Evolutionary conservation across 371 early-diverging fungal species (phyloP).

Genomic region (Mortierella sp.): DNA sequence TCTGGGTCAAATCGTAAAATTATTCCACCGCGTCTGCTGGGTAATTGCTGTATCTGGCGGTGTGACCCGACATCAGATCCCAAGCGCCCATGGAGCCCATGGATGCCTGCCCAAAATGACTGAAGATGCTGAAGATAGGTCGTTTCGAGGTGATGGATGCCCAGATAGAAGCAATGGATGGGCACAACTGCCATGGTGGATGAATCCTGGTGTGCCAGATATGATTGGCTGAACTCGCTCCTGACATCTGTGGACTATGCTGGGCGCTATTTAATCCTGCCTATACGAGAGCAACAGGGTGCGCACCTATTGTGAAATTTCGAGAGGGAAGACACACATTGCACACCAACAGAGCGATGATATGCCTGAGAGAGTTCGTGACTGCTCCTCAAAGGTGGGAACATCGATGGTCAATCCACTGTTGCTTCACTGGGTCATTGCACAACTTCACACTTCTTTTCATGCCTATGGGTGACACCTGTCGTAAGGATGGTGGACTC

Average conservation of each 20-base stretch:
- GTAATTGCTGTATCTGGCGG: too few relatives aligned
- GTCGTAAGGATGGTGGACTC: too few relatives aligned
- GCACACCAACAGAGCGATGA: background rate
- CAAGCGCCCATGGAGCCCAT: too few relatives aligned
- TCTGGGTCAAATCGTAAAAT: background rate
- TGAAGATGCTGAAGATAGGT: slow-evolving; percentile 12
- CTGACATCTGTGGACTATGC: slow-evolving; percentile 10
- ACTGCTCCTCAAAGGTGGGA: too few relatives aligned
- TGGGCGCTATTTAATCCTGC: slow-evolving; percentile 7
- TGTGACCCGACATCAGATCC: too few relatives aligned
- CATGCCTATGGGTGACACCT: too few relatives aligned
- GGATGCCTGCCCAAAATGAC: background rate
- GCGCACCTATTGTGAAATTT: slow-evolving; percentile 42
- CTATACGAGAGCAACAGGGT: background rate
- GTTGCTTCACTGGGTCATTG: too few relatives aligned
- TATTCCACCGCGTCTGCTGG: too few relatives aligned
- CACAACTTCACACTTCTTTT: too few relatives aligned
- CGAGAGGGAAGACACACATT: slow-evolving; percentile 26
- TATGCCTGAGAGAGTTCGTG: too few relatives aligned
- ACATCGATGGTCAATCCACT: too few relatives aligned
- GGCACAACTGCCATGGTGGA: background rate
- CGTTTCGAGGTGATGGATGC: slow-evolving; percentile 20
- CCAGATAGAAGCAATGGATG: slow-evolving; percentile 10
- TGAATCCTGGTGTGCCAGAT: slow-evolving; percentile 8
- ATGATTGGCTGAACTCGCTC: slow-evolving; percentile 21